A percentile compares a stretch with the other conserved stretches of the same genome.
Evolutionary conservation across 345 rosid genomes (phyloP).

Genomic region (Reutealis trisperma): DNA sequence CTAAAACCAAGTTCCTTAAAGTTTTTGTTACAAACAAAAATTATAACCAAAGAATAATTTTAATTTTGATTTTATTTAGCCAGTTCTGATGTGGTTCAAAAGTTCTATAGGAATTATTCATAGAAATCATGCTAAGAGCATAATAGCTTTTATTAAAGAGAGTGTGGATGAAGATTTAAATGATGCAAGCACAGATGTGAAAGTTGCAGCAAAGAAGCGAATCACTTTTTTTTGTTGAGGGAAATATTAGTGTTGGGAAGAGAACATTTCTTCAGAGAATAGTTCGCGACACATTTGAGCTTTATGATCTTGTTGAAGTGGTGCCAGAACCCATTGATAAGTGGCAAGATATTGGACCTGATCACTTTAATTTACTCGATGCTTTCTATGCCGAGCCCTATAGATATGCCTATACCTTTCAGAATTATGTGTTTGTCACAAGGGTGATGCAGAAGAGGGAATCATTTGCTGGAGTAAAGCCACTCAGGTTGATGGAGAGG

Average conservation of each 20-base stretch:
- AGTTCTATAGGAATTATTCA: slow-evolving; percentile 94
- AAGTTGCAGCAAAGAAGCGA: slow-evolving; percentile 49
- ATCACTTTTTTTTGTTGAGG: slow-evolving; percentile 94
- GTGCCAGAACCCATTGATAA: slow-evolving; percentile 95
- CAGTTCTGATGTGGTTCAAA: no score
- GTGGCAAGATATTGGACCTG: slow-evolving; percentile 99
- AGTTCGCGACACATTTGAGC: slow-evolving; percentile 92
- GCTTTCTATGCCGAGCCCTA: slow-evolving; percentile 92
- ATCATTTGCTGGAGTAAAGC: slow-evolving; percentile 83
- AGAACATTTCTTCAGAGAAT: slow-evolving; percentile 95
- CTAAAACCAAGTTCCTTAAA: no score
- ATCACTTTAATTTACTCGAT: slow-evolving; percentile 86
- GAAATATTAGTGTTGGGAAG: slow-evolving; percentile 97
- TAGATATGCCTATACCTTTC: slow-evolving; percentile 97
- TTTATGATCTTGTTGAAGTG: slow-evolving; percentile 90
- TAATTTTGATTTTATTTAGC: slow-evolving; percentile 55
- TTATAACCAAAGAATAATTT: no score
- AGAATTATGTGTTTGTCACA: slow-evolving; percentile 97
- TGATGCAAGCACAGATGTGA: slow-evolving; percentile 50
- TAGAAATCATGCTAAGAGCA: slow-evolving; percentile 91
- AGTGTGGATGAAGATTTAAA: slow-evolving; percentile 87
- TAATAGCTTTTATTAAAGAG: slow-evolving; percentile 76
- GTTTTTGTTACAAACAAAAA: no score
- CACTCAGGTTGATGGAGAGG: slow-evolving; percentile 95
- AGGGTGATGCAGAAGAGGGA: slow-evolving; percentile 99